A percentile compares a stretch with the other conserved stretches of the same genome.
These are phyloP conservation scores for Nephelium lappaceum DNA, from an alignment of 345 rosid genomes.

Conservation along the genomic window DNA sequence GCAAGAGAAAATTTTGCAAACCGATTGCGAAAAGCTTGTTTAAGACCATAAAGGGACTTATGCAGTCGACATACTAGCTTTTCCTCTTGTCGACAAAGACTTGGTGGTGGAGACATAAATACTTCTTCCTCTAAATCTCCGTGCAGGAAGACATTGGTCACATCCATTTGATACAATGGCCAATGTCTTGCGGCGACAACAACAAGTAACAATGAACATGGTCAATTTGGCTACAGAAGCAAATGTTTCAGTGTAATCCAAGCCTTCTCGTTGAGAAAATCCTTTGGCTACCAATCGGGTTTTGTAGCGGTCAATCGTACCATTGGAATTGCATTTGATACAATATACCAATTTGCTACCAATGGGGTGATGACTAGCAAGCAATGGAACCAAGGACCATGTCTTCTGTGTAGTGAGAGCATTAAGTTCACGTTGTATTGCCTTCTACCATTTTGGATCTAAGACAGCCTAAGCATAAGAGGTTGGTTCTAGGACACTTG, in stretches of 20 bases:
- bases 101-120: neutral
- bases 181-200: neutral
- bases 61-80: neutral
- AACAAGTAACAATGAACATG: neutral
- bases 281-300: neutral
- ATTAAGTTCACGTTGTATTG: no score
- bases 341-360: neutral
- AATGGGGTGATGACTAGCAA: neutral
- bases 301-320: no score
- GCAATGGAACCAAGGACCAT: neutral
- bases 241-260: neutral
- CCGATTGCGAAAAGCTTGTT: neutral
- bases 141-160: neutral
- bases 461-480: no score
- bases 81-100: neutral
- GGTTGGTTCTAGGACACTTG: no score
- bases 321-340: neutral
- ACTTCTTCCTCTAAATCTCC: neutral
- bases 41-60: neutral
- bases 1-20: neutral
- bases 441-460: no score
- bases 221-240: neutral
- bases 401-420: neutral
- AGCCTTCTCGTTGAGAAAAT: neutral
- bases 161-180: neutral